Percentiles rank a stretch among this genome's conserved stretches.
Evolutionary conservation across 331 rosid genomes (phyloP).

Genomic region (Quercus lobata): DNA sequence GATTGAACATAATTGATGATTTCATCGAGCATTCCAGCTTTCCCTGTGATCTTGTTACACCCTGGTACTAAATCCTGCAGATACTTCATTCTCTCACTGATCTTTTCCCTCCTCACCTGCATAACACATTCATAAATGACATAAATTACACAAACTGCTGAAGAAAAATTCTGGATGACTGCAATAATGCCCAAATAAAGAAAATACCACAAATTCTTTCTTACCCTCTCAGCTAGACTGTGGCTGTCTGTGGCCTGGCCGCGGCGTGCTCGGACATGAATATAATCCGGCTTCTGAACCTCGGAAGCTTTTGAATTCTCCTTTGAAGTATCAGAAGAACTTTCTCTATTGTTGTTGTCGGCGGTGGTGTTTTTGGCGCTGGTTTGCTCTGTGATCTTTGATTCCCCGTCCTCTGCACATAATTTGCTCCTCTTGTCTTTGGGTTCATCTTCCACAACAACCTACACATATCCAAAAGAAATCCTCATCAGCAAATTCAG

Average conservation of each 20-base stretch:
- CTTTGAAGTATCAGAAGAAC: slow-evolving; percentile 55
- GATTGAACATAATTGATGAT: slow-evolving; percentile 96
- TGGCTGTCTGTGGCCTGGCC: slow-evolving; percentile 98
- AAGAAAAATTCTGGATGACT: background rate
- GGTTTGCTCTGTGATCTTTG: slow-evolving; percentile 55
- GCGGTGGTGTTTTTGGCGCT: slow-evolving; percentile 27
- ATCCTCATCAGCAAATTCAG: background rate
- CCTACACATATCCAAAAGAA: slow-evolving; percentile 26
- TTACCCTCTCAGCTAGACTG: slow-evolving; percentile 92
- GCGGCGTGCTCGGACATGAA: slow-evolving; percentile 90
- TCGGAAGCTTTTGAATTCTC: slow-evolving; percentile 84
- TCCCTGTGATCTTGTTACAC: slow-evolving; percentile 88
- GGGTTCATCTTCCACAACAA: slow-evolving; percentile 40
- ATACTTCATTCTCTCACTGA: slow-evolving; percentile 93
- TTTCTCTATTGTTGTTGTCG: slow-evolving; percentile 33
- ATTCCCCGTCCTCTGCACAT: slow-evolving; percentile 57
- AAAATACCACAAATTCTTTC: slow-evolving; percentile 1
- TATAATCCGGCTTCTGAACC: slow-evolving; percentile 77
- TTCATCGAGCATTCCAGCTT: slow-evolving; percentile 99
- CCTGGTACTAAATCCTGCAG: slow-evolving; percentile 97
- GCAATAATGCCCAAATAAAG: background rate
- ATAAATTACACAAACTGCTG: background rate
- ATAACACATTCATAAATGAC: slow-evolving; percentile 8
- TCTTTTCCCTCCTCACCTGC: slow-evolving; percentile 91
- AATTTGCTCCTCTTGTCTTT: slow-evolving; percentile 58